These are phyloP conservation scores for Boletus insuetus DNA, from an alignment of 768 basidiomycete species.

Conservation along the genomic window DNA sequence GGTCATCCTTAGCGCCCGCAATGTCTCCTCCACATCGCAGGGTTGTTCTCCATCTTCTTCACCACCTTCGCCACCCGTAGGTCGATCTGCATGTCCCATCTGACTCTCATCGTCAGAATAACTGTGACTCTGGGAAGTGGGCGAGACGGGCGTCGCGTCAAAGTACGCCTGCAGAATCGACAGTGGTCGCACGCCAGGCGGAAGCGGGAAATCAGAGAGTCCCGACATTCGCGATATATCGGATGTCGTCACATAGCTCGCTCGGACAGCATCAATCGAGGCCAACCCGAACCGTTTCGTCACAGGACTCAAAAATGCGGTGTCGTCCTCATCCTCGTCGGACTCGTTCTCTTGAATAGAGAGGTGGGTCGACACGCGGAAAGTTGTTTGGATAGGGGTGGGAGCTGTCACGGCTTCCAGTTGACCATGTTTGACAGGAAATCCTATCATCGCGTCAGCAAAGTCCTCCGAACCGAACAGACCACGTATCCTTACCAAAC, in stretches of 20 bases:
- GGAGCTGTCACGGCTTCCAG: constrained; percentile 15
- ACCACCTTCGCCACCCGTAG: not conserved
- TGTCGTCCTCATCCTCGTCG: not conserved
- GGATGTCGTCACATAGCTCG: constrained; percentile 65
- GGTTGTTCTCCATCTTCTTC: constrained; percentile 1
- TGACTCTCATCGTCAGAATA: not conserved
- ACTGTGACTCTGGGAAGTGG: not conserved
- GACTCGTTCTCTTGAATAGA: constrained; percentile 14
- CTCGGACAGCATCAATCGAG: constrained; percentile 37
- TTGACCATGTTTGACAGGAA: constrained; percentile 21
- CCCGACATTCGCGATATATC: constrained; percentile 62
- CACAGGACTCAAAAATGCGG: constrained; percentile 12
- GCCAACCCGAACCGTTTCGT: constrained; percentile 20
- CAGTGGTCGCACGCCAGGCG: constrained; percentile 42
- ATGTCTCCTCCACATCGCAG: constrained; percentile 14
- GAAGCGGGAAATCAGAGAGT: constrained; percentile 70
- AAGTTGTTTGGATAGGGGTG: constrained; percentile 7
- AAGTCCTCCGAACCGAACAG: not conserved
- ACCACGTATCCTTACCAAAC: constrained; percentile 20
- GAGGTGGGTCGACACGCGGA: constrained; percentile 22
- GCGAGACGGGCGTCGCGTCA: constrained; percentile 21
- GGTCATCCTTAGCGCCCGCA: constrained; percentile 9
- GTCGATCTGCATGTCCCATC: not conserved
- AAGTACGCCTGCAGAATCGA: constrained; percentile 47
- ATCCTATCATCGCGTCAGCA: constrained; percentile 17